Evolutionary conservation across 108 stramenopile genomes (phyloP).

Genomic region (Fragilariopsis cylindrus): DNA sequence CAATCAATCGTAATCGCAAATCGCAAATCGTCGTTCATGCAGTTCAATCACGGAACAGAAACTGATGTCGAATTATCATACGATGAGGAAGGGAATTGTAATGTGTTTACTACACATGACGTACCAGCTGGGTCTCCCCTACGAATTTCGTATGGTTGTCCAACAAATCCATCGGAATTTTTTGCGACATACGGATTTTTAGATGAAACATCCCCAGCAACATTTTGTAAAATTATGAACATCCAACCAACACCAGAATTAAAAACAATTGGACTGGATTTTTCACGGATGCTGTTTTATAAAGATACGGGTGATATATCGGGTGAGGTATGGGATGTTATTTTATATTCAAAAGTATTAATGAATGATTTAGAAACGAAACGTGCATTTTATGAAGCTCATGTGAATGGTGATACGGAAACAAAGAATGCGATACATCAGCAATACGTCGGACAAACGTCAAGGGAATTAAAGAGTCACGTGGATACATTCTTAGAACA

Average conservation of each 20-base stretch:
- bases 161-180: conserved; percentile 53
- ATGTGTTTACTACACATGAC: conserved; percentile 20
- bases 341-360: conserved; percentile 48
- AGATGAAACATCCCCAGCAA: conserved; percentile 51
- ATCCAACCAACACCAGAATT: conserved; percentile 46
- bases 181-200: conserved; percentile 63
- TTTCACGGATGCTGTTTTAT: conserved; percentile 56
- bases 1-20: neutral
- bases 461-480: conserved; percentile 7
- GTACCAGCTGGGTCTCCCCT: conserved; percentile 46
- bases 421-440: conserved; percentile 58
- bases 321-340: conserved; percentile 59
- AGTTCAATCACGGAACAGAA: conserved; percentile 66
- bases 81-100: conserved; percentile 58
- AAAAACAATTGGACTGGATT: conserved; percentile 54
- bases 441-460: conserved; percentile 47
- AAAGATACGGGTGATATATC: conserved; percentile 56
- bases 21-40: too few relatives aligned
- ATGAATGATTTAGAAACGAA: conserved; percentile 13
- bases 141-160: conserved; percentile 50
- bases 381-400: conserved; percentile 58
- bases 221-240: conserved; percentile 56
- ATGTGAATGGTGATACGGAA: conserved; percentile 46
- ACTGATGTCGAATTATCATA: conserved; percentile 52
- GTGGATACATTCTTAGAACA: conserved; percentile 44